Conservation (phyloP, 768 basidiomycete species). For the Lactarius akahatsu region DNA sequence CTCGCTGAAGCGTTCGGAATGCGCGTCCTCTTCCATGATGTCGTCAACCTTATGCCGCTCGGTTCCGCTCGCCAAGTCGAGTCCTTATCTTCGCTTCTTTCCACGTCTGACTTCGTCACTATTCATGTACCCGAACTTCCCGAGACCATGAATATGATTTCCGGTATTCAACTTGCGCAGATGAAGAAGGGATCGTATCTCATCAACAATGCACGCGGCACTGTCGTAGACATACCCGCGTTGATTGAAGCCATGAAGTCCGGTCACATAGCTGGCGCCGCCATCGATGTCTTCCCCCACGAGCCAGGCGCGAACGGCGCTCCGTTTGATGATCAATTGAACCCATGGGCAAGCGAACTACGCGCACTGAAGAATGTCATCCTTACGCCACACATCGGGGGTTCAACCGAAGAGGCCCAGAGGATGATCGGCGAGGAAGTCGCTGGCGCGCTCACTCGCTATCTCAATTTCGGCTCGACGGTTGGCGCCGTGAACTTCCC, state of each 20-base stretch:
- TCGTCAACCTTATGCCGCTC: slow-evolving; percentile 96
- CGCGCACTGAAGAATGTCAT: slow-evolving; percentile 85
- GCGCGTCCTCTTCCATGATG: slow-evolving; percentile 92
- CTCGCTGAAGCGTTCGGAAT: slow-evolving; percentile 96
- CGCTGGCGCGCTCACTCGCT: slow-evolving; percentile 76
- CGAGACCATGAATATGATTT: slow-evolving; percentile 95
- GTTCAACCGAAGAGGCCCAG: slow-evolving; percentile 98
- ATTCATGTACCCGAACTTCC: slow-evolving; percentile 96
- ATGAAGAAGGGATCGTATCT: slow-evolving; percentile 97
- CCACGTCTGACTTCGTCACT: slow-evolving; percentile 87
- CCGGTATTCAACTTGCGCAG: slow-evolving; percentile 64
- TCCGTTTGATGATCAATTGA: slow-evolving; percentile 85
- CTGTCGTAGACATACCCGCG: slow-evolving; percentile 92
- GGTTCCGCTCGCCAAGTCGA: slow-evolving; percentile 92
- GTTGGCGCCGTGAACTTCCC: slow-evolving; percentile 98
- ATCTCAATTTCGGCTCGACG: slow-evolving; percentile 90
- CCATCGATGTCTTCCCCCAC: slow-evolving; percentile 91
- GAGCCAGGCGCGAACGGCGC: slow-evolving; percentile 93
- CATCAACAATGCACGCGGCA: slow-evolving; percentile 97
- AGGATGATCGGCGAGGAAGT: slow-evolving; percentile 97
- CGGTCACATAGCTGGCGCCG: slow-evolving; percentile 87
- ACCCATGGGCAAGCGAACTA: slow-evolving; percentile 77
- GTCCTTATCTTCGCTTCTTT: slow-evolving; percentile 67
- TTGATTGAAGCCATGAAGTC: slow-evolving; percentile 77
- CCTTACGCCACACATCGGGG: slow-evolving; percentile 97